Conservation (phyloP, 139 green algal genomes). For the Medakamo hakoo region DNA sequence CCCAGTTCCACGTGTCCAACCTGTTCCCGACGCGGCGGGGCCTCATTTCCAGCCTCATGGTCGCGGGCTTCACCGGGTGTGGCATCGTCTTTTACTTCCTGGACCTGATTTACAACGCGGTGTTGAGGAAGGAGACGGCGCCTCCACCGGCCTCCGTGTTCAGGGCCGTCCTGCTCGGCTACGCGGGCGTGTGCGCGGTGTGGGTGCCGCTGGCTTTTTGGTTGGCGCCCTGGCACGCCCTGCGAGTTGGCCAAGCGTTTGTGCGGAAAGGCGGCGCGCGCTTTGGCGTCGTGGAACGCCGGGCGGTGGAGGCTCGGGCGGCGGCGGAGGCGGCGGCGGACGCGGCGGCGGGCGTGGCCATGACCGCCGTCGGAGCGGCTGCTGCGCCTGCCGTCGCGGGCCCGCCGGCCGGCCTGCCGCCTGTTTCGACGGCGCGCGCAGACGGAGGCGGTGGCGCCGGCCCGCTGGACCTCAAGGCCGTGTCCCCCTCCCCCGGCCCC, state of each 20-base stretch:
- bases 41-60: conserved; percentile 27
- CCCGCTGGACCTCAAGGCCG: background rate
- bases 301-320: too few relatives aligned
- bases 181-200: conserved; percentile 18
- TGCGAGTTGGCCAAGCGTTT: conserved; percentile 28
- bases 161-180: conserved; percentile 19
- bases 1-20: conserved; percentile 35
- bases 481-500: too few relatives aligned
- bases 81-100: conserved; percentile 43
- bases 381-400: too few relatives aligned
- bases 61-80: conserved; percentile 41
- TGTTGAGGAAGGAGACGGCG: conserved; percentile 1
- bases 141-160: conserved; percentile 7
- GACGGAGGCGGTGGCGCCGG: background rate
- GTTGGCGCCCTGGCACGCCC: conserved; percentile 37
- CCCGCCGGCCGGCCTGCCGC: background rate
- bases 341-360: background rate
- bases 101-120: conserved; percentile 20
- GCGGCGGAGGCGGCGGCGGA: too few relatives aligned
- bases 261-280: conserved; percentile 11
- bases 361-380: too few relatives aligned
- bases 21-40: conserved; percentile 29
- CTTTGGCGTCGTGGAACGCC: conserved; percentile 11
- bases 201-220: conserved; percentile 32
- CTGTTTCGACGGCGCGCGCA: background rate